Evolutionary conservation across 2,329 filamentous ascomycete species (phyloP), one percentile per base, ranked within the genome.

Genomic region (Myriosclerotinia curreyana): DNA sequence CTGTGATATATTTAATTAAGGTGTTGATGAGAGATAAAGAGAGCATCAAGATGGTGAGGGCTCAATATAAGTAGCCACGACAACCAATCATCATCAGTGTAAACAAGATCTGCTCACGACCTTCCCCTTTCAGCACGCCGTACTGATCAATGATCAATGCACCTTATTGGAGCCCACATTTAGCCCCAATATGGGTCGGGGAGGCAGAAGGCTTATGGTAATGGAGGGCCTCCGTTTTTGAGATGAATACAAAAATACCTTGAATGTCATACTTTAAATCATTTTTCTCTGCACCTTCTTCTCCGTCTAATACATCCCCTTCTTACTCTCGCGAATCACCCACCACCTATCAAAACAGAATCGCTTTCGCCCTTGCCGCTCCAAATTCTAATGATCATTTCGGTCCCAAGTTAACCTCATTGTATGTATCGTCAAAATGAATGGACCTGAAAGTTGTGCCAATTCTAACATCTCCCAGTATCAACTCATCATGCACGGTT

Each of bases 161-260:
- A 31, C 12, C 38, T 15, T 14, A 40, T 40, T 40, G 15, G 5
- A 17, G 25, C 15, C 17, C 28, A 34, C 28, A 51, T 20, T 34
- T 51, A 20, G 28, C 50, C 31, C 28, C 50, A 38, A 38, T 34
- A n/a, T 46, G 54, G 54, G 17, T 34, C 15, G 15, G n/a, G n/a
- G n/a, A 9, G 12, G 54, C 12, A 12, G 53, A 56, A 6, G 53
- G 40, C 12, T 46, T 15, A 58, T 22, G 40, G 31, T 17, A 58
- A 58, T 58, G 54, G 40, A 58, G 54, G 54, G 42, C 54, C 54
- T 58, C 42, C 54, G 14, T 34, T 22, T 22, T 22, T 48, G 40
- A 48, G n/a, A 34, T 20, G n/a, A 22, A 56, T 58, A 58, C 54
- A 58, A 58, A 58, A 58, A 20, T 17, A 48, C 42, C 40, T 56